These are phyloP conservation scores for Ophiostoma ips DNA, from an alignment of 2,329 filamentous ascomycete species.

Conservation along the genomic window DNA sequence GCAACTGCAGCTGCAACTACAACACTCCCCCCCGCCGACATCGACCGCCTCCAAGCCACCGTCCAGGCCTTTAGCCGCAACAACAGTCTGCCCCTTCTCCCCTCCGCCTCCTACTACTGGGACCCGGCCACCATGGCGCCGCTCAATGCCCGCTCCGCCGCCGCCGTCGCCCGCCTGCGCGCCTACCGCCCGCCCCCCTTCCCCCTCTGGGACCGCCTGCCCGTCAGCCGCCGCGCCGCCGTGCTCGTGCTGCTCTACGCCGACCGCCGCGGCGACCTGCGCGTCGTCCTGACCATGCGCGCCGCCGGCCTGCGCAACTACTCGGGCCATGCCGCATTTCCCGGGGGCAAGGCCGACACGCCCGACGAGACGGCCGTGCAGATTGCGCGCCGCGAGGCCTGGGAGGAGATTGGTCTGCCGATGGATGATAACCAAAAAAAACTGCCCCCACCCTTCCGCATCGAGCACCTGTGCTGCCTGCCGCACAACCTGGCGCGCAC, in stretches of 20 bases:
- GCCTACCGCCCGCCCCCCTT: constrained; percentile 48
- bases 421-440: constrained; percentile 48
- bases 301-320: constrained; percentile 49
- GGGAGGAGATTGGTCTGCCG: constrained; percentile 85
- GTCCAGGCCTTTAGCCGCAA: not conserved
- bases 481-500: constrained; percentile 63
- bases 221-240: constrained; percentile 58
- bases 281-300: constrained; percentile 56
- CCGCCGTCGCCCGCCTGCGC: constrained; percentile 45
- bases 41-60: not conserved
- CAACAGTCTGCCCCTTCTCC: not conserved
- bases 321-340: constrained; percentile 79
- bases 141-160: constrained; percentile 38
- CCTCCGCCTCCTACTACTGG: constrained; percentile 36
- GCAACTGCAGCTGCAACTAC: not conserved
- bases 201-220: constrained; percentile 46
- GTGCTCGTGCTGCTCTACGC: constrained; percentile 82
- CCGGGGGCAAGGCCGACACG: constrained; percentile 58
- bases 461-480: constrained; percentile 78
- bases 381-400: constrained; percentile 79
- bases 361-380: constrained; percentile 53
- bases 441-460: constrained; percentile 62
- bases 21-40: constrained; percentile 7
- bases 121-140: constrained; percentile 43
- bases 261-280: constrained; percentile 65